These are phyloP conservation scores for Mucor racemosus DNA, from an alignment of 371 early-diverging fungal species.

Conservation along the genomic window DNA sequence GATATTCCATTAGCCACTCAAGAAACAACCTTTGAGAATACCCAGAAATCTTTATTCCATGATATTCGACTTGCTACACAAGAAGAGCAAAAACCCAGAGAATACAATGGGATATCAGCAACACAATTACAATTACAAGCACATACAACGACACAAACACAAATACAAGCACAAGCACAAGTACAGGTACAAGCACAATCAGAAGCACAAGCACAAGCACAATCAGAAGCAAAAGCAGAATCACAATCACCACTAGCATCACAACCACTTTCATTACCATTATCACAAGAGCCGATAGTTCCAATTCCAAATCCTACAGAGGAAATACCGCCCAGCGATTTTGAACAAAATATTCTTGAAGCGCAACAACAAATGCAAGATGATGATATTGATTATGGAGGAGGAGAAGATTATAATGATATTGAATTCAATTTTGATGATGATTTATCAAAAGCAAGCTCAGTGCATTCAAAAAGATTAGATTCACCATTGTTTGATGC, in stretches of 20 bases:
- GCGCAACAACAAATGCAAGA: background rate
- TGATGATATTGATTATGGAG: background rate
- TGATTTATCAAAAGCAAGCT: background rate
- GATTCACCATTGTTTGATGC: background rate
- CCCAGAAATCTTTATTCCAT: background rate
- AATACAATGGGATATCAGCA: background rate
- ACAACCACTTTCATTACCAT: background rate
- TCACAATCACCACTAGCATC: background rate
- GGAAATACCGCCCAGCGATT: background rate
- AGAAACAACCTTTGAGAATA: background rate
- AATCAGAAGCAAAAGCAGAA: background rate
- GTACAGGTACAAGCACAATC: no score
- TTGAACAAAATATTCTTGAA: background rate
- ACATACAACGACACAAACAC: no score
- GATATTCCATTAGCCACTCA: background rate
- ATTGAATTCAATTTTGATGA: background rate
- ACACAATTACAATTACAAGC: background rate
- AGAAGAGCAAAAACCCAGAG: conserved; percentile 1
- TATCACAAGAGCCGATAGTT: background rate
- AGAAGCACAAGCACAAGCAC: background rate
- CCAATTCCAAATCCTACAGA: background rate
- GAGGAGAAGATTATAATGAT: background rate
- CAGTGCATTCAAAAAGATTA: no score
- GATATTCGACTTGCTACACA: conserved; percentile 6
- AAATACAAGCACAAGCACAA: no score